A percentile compares a stretch with the other conserved stretches of the same genome.
These are phyloP conservation scores for Usnea hakonensis DNA, from an alignment of 495 filamentous ascomycete species.

Conservation along the genomic window DNA sequence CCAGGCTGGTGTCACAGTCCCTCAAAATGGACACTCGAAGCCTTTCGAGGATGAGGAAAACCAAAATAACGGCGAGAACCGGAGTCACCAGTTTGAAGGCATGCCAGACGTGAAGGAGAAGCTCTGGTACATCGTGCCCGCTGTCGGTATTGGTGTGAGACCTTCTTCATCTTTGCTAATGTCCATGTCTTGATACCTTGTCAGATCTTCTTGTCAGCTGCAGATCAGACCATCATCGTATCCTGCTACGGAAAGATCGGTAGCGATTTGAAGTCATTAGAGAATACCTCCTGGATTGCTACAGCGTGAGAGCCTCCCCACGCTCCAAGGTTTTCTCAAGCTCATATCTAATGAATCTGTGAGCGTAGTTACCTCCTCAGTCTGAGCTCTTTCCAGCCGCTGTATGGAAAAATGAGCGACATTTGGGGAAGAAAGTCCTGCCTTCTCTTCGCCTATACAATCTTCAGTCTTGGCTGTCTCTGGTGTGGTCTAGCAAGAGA, in stretches of 20 bases:
- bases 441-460: slow-evolving; percentile 21
- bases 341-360: background rate
- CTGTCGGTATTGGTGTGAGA: slow-evolving; percentile 47
- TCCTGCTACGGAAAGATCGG: slow-evolving; percentile 75
- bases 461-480: slow-evolving; percentile 24
- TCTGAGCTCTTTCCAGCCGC: slow-evolving; percentile 22
- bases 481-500: slow-evolving; percentile 24
- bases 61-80: background rate
- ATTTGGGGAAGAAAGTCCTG: slow-evolving; percentile 23
- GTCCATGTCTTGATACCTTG: background rate
- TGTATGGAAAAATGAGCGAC: slow-evolving; percentile 24
- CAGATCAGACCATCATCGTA: slow-evolving; percentile 78
- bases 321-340: background rate
- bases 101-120: slow-evolving; percentile 29
- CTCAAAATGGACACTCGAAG: background rate
- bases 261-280: slow-evolving; percentile 68
- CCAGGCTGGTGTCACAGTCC: background rate
- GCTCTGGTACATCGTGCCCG: slow-evolving; percentile 43
- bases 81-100: slow-evolving; percentile 23
- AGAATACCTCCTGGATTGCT: slow-evolving; percentile 77
- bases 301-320: slow-evolving; percentile 43
- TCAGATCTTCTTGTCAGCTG: slow-evolving; percentile 61
- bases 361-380: slow-evolving; percentile 19
- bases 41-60: slow-evolving; percentile 14
- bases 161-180: background rate